Conservation (phyloP, 805 yeast species). For the Aciculoconidium aculeatum region DNA sequence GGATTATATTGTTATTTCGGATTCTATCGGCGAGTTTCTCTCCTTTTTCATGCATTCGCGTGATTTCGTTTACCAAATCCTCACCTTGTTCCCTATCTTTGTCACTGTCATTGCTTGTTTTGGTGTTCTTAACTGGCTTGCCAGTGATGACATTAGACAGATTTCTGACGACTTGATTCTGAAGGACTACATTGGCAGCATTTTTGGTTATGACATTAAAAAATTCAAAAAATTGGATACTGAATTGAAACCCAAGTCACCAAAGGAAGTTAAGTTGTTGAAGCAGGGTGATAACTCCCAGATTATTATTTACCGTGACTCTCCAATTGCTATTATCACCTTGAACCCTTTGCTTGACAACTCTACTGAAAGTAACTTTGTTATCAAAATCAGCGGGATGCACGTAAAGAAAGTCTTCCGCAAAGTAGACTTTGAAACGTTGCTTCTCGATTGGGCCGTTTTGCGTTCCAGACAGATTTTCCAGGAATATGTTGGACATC, state of each 20-base stretch:
- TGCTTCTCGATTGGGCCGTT: constrained; percentile 58
- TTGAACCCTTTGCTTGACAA: constrained; percentile 36
- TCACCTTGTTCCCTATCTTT: constrained; percentile 32
- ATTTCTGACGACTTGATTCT: constrained; percentile 25
- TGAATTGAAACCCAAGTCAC: constrained; percentile 12
- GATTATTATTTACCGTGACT: constrained; percentile 56
- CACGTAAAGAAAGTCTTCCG: constrained; percentile 67
- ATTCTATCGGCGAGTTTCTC: constrained; percentile 24
- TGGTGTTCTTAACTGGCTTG: constrained; percentile 32
- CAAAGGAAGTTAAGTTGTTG: constrained; percentile 22
- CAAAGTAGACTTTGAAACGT: constrained; percentile 56
- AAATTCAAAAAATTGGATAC: constrained; percentile 35
- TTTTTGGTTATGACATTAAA: constrained; percentile 49
- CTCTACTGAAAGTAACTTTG: constrained; percentile 34
- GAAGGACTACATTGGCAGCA: constrained; percentile 17
- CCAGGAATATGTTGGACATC: constrained; percentile 22
- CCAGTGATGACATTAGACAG: constrained; percentile 44
- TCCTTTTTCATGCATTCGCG: constrained; percentile 14
- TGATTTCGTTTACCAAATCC: constrained; percentile 20
- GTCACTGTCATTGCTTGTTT: constrained; percentile 31
- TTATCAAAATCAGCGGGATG: constrained; percentile 49
- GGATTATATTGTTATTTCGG: constrained; percentile 28
- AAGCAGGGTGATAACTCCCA: constrained; percentile 44
- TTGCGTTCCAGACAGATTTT: constrained; percentile 40
- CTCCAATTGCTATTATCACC: constrained; percentile 63